A percentile compares a stretch with the other conserved stretches of the same genome.
Evolutionary conservation across 2,329 filamentous ascomycete species (phyloP).

Genomic region (Calcarisporium arbuscula): DNA sequence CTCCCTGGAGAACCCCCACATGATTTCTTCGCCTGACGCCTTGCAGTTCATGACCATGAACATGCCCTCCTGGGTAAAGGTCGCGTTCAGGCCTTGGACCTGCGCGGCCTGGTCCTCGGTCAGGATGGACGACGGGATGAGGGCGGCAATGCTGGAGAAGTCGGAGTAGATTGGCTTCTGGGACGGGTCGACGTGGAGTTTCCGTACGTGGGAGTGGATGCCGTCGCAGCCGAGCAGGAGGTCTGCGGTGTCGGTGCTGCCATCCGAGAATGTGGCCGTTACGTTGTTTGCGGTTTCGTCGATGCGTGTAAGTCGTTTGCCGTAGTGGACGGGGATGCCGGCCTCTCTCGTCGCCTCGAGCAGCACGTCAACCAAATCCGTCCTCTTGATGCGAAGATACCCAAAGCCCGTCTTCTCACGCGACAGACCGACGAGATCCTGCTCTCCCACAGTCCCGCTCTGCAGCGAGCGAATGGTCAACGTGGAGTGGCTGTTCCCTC

Average conservation of each 20-base stretch:
- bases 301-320: slow-evolving; percentile 61
- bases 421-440: slow-evolving; percentile 40
- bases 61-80: slow-evolving; percentile 22
- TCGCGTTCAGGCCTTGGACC: slow-evolving; percentile 19
- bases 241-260: slow-evolving; percentile 25
- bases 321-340: slow-evolving; percentile 48
- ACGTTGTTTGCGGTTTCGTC: slow-evolving; percentile 53
- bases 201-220: slow-evolving; percentile 28
- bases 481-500: slow-evolving; percentile 58
- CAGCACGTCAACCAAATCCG: slow-evolving; percentile 55
- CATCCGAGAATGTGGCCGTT: slow-evolving; percentile 51
- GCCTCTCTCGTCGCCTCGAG: slow-evolving; percentile 46
- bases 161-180: slow-evolving; percentile 22
- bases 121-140: slow-evolving; percentile 14
- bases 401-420: slow-evolving; percentile 54
- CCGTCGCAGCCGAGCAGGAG: slow-evolving; percentile 47
- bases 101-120: slow-evolving; percentile 1
- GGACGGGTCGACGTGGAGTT: slow-evolving; percentile 16
- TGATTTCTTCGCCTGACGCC: slow-evolving; percentile 16
- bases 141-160: slow-evolving; percentile 15
- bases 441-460: slow-evolving; percentile 54
- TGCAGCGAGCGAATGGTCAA: slow-evolving; percentile 53
- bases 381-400: slow-evolving; percentile 52
- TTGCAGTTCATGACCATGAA: slow-evolving; percentile 18
- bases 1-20: slow-evolving; percentile 24